A percentile compares a stretch with the other conserved stretches of the same genome.
phyloP scores from a whole-genome alignment of 768 basidiomycete genomes.

The Steccherinum ochraceum region DNA sequence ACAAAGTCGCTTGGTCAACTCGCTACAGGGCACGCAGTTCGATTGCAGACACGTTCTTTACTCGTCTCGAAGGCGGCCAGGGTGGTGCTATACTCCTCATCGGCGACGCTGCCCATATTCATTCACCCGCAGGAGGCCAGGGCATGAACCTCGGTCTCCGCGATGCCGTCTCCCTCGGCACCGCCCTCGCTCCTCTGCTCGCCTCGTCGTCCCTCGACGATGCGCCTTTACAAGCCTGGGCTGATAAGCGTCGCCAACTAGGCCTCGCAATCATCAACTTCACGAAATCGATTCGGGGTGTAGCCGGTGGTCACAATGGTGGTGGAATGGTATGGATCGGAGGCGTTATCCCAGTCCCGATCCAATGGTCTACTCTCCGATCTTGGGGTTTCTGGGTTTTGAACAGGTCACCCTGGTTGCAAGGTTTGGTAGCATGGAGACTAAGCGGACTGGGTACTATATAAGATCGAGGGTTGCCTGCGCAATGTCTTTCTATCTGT shows the following conservation, averaged over 20 bases:
- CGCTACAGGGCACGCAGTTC: conserved; percentile 3
- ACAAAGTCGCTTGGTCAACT: neutral
- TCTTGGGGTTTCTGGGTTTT: neutral
- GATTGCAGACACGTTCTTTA: neutral
- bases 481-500: too few relatives aligned
- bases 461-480: too few relatives aligned
- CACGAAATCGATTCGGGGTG: neutral
- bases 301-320: neutral
- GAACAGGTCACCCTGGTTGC: conserved; percentile 13
- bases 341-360: neutral
- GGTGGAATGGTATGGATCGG: neutral
- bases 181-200: conserved; percentile 15
- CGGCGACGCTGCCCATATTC: conserved; percentile 23
- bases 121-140: conserved; percentile 22
- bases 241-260: neutral
- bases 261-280: neutral
- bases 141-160: conserved; percentile 26
- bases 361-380: neutral
- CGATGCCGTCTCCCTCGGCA: conserved; percentile 18
- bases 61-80: neutral
- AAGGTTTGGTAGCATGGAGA: conserved; percentile 16
- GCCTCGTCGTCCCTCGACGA: neutral
- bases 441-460: conserved; percentile 25
- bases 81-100: conserved; percentile 16
- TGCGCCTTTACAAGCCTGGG: neutral